Evolutionary conservation across 2,329 filamentous ascomycete species (phyloP).

Genomic region (Fusarium ramigenum): DNA sequence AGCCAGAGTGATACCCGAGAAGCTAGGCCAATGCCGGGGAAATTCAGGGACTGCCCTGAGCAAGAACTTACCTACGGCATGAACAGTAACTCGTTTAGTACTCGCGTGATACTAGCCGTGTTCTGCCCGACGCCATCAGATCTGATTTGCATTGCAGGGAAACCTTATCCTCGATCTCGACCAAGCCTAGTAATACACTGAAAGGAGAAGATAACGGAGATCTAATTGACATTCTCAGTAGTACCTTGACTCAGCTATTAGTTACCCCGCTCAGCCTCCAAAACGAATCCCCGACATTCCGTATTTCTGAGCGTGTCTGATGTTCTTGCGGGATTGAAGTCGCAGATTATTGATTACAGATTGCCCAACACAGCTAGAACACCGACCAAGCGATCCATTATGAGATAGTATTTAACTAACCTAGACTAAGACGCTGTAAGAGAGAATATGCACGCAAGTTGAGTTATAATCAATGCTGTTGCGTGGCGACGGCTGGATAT

Average conservation of each 20-base stretch:
- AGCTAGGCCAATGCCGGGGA: background rate
- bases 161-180: background rate
- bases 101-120: background rate
- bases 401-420: background rate
- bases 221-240: background rate
- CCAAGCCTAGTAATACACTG: background rate
- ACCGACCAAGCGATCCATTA: background rate
- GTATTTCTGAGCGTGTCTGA: background rate
- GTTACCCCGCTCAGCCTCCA: background rate
- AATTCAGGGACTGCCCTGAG: background rate
- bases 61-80: background rate
- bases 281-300: background rate
- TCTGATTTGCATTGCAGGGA: background rate
- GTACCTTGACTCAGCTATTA: background rate
- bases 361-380: background rate
- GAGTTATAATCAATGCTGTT: too few relatives aligned
- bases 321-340: background rate
- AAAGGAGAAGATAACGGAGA: background rate
- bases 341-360: too few relatives aligned
- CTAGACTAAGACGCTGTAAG: too few relatives aligned
- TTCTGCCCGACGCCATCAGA: background rate
- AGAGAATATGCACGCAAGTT: too few relatives aligned
- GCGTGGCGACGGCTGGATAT: too few relatives aligned
- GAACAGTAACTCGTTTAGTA: background rate
- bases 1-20: background rate